Conservation (phyloP, 345 rosid genomes). For the Linum usitatissimum region DNA sequence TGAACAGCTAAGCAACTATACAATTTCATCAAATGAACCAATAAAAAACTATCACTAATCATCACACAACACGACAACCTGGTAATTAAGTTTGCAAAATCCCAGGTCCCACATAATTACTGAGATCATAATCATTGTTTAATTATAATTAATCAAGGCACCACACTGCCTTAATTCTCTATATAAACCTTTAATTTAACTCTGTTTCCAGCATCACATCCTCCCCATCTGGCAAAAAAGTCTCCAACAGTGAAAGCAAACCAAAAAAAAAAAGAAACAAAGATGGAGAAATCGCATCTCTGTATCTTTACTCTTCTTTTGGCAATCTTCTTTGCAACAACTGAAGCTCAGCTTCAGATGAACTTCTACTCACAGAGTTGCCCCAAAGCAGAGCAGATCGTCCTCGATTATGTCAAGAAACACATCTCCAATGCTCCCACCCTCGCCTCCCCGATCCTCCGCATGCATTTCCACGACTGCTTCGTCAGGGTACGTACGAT, state of each 20-base stretch:
- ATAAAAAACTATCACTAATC: too few relatives aligned
- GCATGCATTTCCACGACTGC: slow-evolving; percentile 94
- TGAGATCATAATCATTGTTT: neutral
- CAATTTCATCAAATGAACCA: too few relatives aligned
- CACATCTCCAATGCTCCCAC: slow-evolving; percentile 68
- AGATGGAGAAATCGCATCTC: neutral
- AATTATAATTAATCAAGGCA: neutral
- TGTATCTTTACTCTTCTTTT: slow-evolving; percentile 3
- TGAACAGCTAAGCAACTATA: too few relatives aligned
- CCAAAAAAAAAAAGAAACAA: neutral
- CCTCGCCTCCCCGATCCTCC: slow-evolving; percentile 53
- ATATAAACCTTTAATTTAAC: neutral
- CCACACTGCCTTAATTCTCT: neutral
- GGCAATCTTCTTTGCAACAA: slow-evolving; percentile 19
- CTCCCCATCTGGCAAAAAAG: neutral
- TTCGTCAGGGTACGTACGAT: slow-evolving; percentile 43
- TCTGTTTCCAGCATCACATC: neutral
- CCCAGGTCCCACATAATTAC: neutral
- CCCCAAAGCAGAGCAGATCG: slow-evolving; percentile 65
- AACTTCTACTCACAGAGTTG: slow-evolving; percentile 51
- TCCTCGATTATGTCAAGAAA: slow-evolving; percentile 37
- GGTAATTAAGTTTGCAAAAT: neutral
- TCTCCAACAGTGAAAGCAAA: neutral
- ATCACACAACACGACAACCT: neutral
- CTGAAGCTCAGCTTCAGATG: slow-evolving; percentile 48